These are phyloP conservation scores for Blastobotrys apis DNA, from an alignment of 1,139 yeast genomes.

Conservation along the genomic window DNA sequence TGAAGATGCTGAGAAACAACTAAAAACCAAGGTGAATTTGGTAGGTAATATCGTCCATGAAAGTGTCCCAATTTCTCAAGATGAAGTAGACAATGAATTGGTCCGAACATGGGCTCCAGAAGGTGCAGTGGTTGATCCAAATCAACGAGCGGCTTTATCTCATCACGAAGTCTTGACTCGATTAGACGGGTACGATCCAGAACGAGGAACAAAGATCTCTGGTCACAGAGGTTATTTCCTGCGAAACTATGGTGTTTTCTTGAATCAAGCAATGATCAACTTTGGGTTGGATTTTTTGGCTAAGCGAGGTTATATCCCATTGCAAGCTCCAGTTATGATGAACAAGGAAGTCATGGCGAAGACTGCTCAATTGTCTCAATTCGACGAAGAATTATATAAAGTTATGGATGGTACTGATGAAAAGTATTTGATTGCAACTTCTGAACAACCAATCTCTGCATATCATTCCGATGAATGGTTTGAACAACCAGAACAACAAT, in stretches of 20 bases:
- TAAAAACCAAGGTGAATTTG: slow-evolving; percentile 76
- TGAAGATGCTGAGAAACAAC: slow-evolving; percentile 69
- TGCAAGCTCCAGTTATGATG: slow-evolving; percentile 99
- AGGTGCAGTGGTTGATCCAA: slow-evolving; percentile 47
- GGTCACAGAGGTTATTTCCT: slow-evolving; percentile 99
- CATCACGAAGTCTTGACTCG: slow-evolving; percentile 94
- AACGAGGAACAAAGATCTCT: slow-evolving; percentile 94
- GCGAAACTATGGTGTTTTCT: slow-evolving; percentile 91
- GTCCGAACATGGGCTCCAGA: slow-evolving; percentile 85
- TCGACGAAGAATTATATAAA: slow-evolving; percentile 96
- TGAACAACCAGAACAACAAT: slow-evolving; percentile 93
- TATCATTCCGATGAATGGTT: slow-evolving; percentile 98
- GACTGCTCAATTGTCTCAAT: slow-evolving; percentile 96
- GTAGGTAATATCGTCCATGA: slow-evolving; percentile 94
- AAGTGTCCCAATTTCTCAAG: slow-evolving; percentile 77
- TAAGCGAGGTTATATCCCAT: slow-evolving; percentile 74
- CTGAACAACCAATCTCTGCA: slow-evolving; percentile 98
- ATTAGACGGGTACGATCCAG: slow-evolving; percentile 97
- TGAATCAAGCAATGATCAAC: slow-evolving; percentile 96
- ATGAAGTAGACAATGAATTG: slow-evolving; percentile 87
- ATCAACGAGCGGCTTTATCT: slow-evolving; percentile 71
- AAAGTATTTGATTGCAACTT: slow-evolving; percentile 95
- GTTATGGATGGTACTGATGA: slow-evolving; percentile 97
- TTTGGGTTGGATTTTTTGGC: slow-evolving; percentile 86
- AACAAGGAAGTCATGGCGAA: slow-evolving; percentile 99